Conservation (phyloP, 257 asterid species). For the Nicotiana attenuata region DNA sequence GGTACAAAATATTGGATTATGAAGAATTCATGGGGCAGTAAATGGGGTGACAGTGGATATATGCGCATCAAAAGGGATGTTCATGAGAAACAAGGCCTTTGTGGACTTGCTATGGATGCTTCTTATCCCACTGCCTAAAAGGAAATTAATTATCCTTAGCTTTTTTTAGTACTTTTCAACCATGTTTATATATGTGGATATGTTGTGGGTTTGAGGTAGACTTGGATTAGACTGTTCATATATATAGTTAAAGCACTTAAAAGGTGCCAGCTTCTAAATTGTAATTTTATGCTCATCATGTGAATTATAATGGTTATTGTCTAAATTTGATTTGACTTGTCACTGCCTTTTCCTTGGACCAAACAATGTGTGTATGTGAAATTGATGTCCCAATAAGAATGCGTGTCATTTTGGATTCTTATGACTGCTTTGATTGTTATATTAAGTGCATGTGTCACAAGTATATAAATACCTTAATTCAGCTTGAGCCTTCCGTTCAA, state of each 20-base stretch:
- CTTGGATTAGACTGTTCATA: neutral
- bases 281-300: neutral
- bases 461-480: too few relatives aligned
- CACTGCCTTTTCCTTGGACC: neutral
- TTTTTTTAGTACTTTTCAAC: neutral
- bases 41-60: constrained; percentile 43
- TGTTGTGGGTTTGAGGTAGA: neutral
- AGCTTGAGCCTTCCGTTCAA: too few relatives aligned
- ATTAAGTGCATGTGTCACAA: neutral
- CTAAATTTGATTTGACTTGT: neutral
- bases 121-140: constrained; percentile 30
- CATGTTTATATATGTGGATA: neutral
- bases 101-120: constrained; percentile 43
- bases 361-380: neutral
- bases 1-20: constrained; percentile 37
- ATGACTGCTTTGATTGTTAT: neutral
- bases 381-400: neutral
- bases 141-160: neutral
- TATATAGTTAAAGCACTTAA: neutral
- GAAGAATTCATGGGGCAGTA: constrained; percentile 38
- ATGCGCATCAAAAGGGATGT: constrained; percentile 29
- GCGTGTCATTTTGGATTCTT: neutral
- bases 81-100: constrained; percentile 17
- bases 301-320: neutral
- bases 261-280: neutral